Base-by-base conservation (phyloP, 306 rosid genomes). In the Ochetophila trinervis region DNA sequence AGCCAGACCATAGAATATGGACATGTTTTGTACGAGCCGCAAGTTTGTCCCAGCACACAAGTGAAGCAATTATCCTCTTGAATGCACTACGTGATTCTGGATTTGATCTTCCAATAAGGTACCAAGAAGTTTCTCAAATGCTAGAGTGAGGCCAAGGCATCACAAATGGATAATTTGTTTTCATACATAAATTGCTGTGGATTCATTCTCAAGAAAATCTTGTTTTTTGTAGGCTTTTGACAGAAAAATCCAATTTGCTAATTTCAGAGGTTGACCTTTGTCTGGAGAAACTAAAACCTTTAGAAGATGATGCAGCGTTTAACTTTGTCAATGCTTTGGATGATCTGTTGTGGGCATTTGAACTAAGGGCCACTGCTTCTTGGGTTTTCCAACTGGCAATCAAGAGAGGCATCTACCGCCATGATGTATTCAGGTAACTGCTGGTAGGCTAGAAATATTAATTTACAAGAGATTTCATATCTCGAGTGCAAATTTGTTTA, bases 281-380 rank as follows among this genome's bases (percentile, higher is more conserved):
- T 74, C 82, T 89, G 8, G 89, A 78, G 79, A 78, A 76, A 71
- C 73, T 92, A 42, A 77, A 70, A 74, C 85, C 83, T 57, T 36
- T 87, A 67, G 93, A 85, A 77, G 96, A 89, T 63, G 85, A 89
- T 82, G 98, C 96, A 48, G 95, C 93, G 71, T 89, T 87, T 71
- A 92, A 92, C 84, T 83, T 92, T 76, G 93, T 84, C 60, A 92
- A 87, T 74, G 96, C 98, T 49, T 81, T 92, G 82, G 83, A 72
- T 77, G 91, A 89, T 80, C 91, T 89, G 63, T 79, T 89, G 83
- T 92, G 98, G 98, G 98, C 95, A 62, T 92, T 85, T 79, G 96
- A 89, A 84, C 89, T 84, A 63, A 86, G 96, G 66, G 95, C 98
- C 34, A 78, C 96, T 54, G 96, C 96, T 63, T 87, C 96, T 17